Evolutionary conservation across 2,329 filamentous ascomycete species (phyloP), one percentile per base, ranked within the genome.

Genomic region (Penicillium freii): DNA sequence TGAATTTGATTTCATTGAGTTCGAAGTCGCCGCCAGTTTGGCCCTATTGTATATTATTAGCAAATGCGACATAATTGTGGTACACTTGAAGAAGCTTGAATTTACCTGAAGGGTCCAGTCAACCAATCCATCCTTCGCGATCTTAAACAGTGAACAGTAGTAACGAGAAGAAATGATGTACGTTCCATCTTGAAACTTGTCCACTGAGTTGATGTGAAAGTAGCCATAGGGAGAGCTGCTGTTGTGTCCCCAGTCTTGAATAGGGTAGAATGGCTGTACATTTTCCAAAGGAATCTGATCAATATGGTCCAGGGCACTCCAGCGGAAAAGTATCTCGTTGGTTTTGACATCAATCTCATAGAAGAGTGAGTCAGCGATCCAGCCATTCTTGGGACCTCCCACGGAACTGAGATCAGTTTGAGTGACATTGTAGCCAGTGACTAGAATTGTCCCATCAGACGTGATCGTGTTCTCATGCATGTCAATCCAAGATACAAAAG

Each of bases 281-380:
- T 65, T 39, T 10, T 52, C 54, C 19, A 70, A 56, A 4, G 61
- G 61, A 29, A 66, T 58, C 42, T 69, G 45, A 11, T 57, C 42
- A 9, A 62, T 33, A 43, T 71, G 65, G 13, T 71, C 69, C 5
- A 64, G 56, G 15, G 70, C 66, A 42, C 66, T 68, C 70, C 69
- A 72, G n/a, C 60, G 58, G 54, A 64, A 69, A 6, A 71, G 44
- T 5, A 68, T 60, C 19, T 68, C 61, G 19, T 67, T 69, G 8
- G 69, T 72, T 11, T 55, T 57, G 21, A 71, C 56, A 17, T 71
- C 68, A 19, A 70, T 66, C 53, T 70, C 68, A 45, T 68, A 66
- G 53, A 70, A 57, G 21, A 71, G 62, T 8, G 66, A 64, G 56
- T 74, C 68, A 9, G 65, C 47, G 15, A 71, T 62, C 66, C 68